A percentile compares a stretch with the other conserved stretches of the same genome.
Evolutionary conservation across 108 stramenopile genomes (phyloP).

Genomic region (Licmophora abbreviata): DNA sequence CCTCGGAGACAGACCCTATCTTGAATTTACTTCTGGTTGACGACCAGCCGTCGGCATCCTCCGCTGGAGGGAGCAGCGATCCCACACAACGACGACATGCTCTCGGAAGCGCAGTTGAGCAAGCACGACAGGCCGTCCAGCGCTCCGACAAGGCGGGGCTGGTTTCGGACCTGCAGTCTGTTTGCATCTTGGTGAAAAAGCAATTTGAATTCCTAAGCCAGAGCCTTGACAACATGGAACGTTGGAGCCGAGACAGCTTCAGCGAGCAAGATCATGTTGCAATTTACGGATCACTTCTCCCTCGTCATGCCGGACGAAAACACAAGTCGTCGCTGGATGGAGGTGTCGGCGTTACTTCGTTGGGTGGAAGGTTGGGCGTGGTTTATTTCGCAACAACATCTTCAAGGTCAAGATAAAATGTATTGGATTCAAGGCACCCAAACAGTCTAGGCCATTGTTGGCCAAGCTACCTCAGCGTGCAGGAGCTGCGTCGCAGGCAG

Average conservation of each 20-base stretch:
- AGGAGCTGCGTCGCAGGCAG: background rate
- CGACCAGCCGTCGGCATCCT: too few relatives aligned
- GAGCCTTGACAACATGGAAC: slow-evolving; percentile 41
- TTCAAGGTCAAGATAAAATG: slow-evolving; percentile 3
- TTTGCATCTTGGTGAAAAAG: slow-evolving; percentile 27
- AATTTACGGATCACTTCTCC: slow-evolving; percentile 13
- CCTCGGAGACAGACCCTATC: too few relatives aligned
- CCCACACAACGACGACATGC: background rate
- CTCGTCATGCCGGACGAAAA: slow-evolving; percentile 5
- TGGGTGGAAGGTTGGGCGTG: slow-evolving; percentile 7
- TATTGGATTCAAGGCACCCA: slow-evolving; percentile 5
- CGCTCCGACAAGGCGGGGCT: slow-evolving; percentile 17
- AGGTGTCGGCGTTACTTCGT: slow-evolving; percentile 7
- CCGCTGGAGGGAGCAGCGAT: too few relatives aligned
- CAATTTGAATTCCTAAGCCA: slow-evolving; percentile 41
- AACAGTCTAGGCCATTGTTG: background rate
- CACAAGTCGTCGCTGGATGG: slow-evolving; percentile 6
- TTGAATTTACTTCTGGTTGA: too few relatives aligned
- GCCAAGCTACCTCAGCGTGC: background rate
- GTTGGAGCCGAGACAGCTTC: slow-evolving; percentile 39
- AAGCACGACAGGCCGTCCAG: background rate
- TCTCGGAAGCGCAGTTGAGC: background rate
- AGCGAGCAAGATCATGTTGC: slow-evolving; percentile 24
- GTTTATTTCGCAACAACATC: background rate
- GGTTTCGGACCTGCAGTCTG: slow-evolving; percentile 24